Conservation (phyloP, 2,329 filamentous ascomycete genomes). For the Chrysoporthe puriensis region DNA sequence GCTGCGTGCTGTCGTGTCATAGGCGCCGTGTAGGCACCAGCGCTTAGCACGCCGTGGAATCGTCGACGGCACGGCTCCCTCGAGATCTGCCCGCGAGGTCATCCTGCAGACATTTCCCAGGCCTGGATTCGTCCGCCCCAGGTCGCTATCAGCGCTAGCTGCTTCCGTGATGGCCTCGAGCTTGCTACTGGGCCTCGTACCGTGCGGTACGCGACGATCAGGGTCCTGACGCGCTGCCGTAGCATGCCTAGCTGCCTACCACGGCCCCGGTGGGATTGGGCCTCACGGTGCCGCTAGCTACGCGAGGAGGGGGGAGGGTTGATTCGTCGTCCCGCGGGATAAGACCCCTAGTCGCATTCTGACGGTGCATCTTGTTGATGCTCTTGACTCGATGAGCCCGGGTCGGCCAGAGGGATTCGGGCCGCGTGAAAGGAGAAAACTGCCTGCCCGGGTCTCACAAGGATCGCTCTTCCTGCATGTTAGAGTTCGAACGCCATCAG, state of each 20-base stretch:
- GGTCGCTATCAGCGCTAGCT: neutral
- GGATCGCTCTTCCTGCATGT: too few relatives aligned
- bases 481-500: too few relatives aligned
- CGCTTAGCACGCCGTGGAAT: too few relatives aligned
- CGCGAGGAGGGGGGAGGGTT: too few relatives aligned
- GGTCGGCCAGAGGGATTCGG: too few relatives aligned
- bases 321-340: neutral
- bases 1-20: too few relatives aligned
- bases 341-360: neutral
- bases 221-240: neutral
- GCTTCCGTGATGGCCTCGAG: neutral
- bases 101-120: neutral
- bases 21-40: too few relatives aligned
- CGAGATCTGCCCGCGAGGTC: neutral
- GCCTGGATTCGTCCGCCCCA: neutral
- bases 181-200: neutral
- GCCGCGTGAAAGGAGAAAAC: too few relatives aligned
- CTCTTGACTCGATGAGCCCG: too few relatives aligned
- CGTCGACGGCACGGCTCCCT: too few relatives aligned
- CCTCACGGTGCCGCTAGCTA: neutral
- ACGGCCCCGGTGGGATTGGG: neutral
- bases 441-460: too few relatives aligned
- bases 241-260: neutral
- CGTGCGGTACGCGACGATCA: constrained; percentile 4
- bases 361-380: neutral